A percentile compares a stretch with the other conserved stretches of the same genome.
phyloP scores from a whole-genome alignment of 495 filamentous ascomycete genomes.

The Trichodelitschia bisporula region DNA sequence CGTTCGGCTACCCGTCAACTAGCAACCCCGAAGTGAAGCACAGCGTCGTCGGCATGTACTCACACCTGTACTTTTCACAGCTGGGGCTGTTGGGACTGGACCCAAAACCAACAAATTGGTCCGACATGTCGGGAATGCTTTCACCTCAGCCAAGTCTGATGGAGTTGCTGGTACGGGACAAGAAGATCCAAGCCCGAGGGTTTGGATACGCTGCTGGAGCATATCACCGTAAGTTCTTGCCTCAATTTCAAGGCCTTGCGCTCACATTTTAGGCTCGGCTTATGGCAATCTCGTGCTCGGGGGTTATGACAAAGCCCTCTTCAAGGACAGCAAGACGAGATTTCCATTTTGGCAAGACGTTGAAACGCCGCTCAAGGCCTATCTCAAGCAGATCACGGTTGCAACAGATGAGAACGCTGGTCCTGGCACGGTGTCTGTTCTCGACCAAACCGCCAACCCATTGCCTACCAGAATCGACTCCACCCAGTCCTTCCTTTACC shows the following conservation, averaged over 20 bases:
- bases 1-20: constrained; percentile 9
- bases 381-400: constrained; percentile 3
- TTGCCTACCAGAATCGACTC: constrained; percentile 25
- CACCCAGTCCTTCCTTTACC: constrained; percentile 26
- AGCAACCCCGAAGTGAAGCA: constrained; percentile 10
- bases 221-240: constrained; percentile 6
- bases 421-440: background rate
- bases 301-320: constrained; percentile 26
- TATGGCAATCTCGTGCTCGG: constrained; percentile 27
- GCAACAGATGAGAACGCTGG: background rate
- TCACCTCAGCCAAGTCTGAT: constrained; percentile 11
- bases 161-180: constrained; percentile 9
- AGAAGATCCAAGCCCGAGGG: constrained; percentile 12
- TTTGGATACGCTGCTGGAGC: constrained; percentile 17
- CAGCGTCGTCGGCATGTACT: constrained; percentile 10
- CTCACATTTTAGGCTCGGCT: too few species aligned
- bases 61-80: constrained; percentile 11
- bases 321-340: constrained; percentile 20
- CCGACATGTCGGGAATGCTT: constrained; percentile 10
- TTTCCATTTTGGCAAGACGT: constrained; percentile 17
- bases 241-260: too few species aligned
- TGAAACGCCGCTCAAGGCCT: background rate
- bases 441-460: background rate
- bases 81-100: constrained; percentile 13
- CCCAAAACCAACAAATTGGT: constrained; percentile 16